phyloP scores from a whole-genome alignment of 1,284 basidiomycete genomes.

The Anthracocystis panici-leucophaei region DNA sequence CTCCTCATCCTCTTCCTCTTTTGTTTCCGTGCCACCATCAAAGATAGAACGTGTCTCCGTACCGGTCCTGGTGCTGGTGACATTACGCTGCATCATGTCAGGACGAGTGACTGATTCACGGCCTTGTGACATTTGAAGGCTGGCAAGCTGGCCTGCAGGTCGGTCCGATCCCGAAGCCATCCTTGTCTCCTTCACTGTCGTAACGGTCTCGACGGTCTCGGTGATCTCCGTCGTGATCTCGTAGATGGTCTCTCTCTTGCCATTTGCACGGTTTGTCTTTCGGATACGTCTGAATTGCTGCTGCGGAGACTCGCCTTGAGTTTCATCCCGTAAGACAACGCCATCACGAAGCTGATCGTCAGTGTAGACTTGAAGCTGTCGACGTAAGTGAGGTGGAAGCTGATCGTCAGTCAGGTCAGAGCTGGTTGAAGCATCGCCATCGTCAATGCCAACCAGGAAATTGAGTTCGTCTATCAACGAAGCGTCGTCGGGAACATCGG shows the following conservation, averaged over 20 bases:
- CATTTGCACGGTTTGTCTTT: conserved; percentile 49
- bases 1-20: conserved; percentile 45
- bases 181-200: conserved; percentile 51
- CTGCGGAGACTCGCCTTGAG: conserved; percentile 16
- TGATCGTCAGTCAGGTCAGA: conserved; percentile 43
- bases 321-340: conserved; percentile 32
- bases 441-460: conserved; percentile 53
- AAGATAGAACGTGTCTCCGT: conserved; percentile 47
- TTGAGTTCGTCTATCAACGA: conserved; percentile 53
- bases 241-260: conserved; percentile 64
- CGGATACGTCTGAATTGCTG: conserved; percentile 43
- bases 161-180: neutral
- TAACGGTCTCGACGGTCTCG: conserved; percentile 66
- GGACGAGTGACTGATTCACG: neutral
- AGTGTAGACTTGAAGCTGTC: conserved; percentile 21
- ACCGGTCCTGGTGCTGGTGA: conserved; percentile 40
- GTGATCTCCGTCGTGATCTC: conserved; percentile 71
- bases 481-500: conserved; percentile 19
- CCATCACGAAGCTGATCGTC: conserved; percentile 47
- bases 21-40: conserved; percentile 42
- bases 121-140: neutral
- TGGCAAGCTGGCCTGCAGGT: neutral
- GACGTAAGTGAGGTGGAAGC: conserved; percentile 48
- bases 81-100: conserved; percentile 31
- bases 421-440: conserved; percentile 57